A percentile compares a stretch with the other conserved stretches of the same genome.
These are phyloP conservation scores for Cudoniella acicularis DNA, from an alignment of 495 filamentous ascomycete species.

Conservation along the genomic window DNA sequence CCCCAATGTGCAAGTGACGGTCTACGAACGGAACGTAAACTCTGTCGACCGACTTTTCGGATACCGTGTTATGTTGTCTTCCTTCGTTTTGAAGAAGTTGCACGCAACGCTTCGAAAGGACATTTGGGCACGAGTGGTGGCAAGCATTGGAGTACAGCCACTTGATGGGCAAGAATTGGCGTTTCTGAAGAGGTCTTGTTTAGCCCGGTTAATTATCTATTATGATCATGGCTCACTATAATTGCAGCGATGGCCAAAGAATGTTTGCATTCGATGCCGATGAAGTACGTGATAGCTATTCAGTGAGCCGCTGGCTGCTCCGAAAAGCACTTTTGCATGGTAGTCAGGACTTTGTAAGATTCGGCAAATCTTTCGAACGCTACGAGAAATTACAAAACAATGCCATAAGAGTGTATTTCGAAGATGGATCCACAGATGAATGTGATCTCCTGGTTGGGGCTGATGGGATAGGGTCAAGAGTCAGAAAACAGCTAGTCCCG, in stretches of 20 bases:
- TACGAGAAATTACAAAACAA: conserved; percentile 27
- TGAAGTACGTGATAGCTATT: conserved; percentile 16
- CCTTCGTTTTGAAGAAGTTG: conserved; percentile 13
- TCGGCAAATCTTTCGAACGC: conserved; percentile 31
- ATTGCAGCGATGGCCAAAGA: conserved; percentile 6
- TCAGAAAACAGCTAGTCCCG: conserved; percentile 40
- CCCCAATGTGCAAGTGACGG: conserved; percentile 19
- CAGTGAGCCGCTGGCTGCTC: conserved; percentile 19
- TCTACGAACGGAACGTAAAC: conserved; percentile 17
- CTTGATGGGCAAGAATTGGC: conserved; percentile 13
- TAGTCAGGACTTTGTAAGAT: conserved; percentile 28
- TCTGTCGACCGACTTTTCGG: conserved; percentile 16
- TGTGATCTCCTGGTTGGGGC: conserved; percentile 43
- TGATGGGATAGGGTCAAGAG: conserved; percentile 35
- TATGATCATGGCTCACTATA: not conserved
- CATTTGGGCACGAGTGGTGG: conserved; percentile 6
- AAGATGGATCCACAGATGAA: conserved; percentile 31
- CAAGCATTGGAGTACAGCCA: conserved; percentile 18
- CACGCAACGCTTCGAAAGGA: conserved; percentile 14
- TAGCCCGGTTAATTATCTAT: not conserved
- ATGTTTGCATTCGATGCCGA: conserved; percentile 15
- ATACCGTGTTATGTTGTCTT: conserved; percentile 23
- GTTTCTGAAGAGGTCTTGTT: conserved; percentile 14
- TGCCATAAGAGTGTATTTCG: conserved; percentile 31
- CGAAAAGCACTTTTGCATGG: conserved; percentile 19